Base-by-base conservation (phyloP, 1,284 basidiomycete species). In the Earliella scabrosa region DNA sequence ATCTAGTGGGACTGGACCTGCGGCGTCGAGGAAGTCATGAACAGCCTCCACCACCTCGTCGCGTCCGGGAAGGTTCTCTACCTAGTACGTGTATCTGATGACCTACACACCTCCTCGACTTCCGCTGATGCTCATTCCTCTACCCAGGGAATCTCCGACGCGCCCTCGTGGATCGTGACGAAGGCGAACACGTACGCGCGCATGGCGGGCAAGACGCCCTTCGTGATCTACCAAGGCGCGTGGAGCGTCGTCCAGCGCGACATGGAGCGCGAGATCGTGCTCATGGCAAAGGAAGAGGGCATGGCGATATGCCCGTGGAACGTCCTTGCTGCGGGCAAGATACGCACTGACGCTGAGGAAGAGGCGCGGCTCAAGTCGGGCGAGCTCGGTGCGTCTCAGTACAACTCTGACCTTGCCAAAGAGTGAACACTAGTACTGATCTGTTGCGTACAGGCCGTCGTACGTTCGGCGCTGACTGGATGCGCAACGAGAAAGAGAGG, bases 161-260 rank as follows among this genome's bases (percentile, higher is more conserved):
- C 67, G 2, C 69, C 67, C 0, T 68, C 67, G 0, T 71, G 67
- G 68, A 50, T 66, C 45, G 68, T 69, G 20, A 35, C 64, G 11
- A 62, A 65, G 49, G 68, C 65, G 6, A 67, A 68, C 52, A 45
- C 54, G 24, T 68, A 68, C 48, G 66, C 65, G n/a, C 60, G 71
- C 7, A 70, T 75, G 27, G 70, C 76, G 38, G 78, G 76, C 11
- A 74, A 80, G 64, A 76, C 77, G 0, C 80, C 77, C 1, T 83
- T 83, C 60, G 71, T 74, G 2, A 72, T 84, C 55, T 83, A 84
- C 60, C 81, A 83, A 61, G 82, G 82, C n/a, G 59, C 61, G 20
- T 83, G 82, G 81, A 80, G 72, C 54, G 69, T 81, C 16, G 67
- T 79, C 26, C 23, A n/a, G 56, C 35, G 43, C 47, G 20, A 29